These are phyloP conservation scores for Blastomyces emzantsi DNA, from an alignment of 2,329 filamentous ascomycete genomes.

Conservation along the genomic window DNA sequence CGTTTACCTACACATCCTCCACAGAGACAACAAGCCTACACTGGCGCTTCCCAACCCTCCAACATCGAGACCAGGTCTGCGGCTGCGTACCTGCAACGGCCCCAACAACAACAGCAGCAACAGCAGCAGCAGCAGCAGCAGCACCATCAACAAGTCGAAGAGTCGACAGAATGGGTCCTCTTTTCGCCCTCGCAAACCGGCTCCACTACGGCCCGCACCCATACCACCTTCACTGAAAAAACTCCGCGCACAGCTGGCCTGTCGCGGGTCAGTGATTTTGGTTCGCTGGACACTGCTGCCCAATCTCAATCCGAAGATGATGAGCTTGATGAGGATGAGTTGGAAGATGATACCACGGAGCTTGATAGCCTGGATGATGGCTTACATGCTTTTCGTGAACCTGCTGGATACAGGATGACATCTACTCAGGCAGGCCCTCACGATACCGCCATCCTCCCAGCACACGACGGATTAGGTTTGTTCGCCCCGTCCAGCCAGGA, in stretches of 20 bases:
- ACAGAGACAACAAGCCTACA: slow-evolving; percentile 28
- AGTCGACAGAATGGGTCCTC: slow-evolving; percentile 90
- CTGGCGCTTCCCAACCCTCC: slow-evolving; percentile 16
- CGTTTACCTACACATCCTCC: slow-evolving; percentile 31
- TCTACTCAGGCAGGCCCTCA: slow-evolving; percentile 37
- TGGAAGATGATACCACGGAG: slow-evolving; percentile 41
- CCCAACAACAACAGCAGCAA: slow-evolving; percentile 21
- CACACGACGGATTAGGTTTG: slow-evolving; percentile 83
- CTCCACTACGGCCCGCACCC: slow-evolving; percentile 59
- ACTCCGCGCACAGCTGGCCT: slow-evolving; percentile 59
- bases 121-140: slow-evolving; percentile 27
- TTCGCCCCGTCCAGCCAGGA: slow-evolving; percentile 58
- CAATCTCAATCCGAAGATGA: slow-evolving; percentile 39
- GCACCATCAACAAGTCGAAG: slow-evolving; percentile 45
- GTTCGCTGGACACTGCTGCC: slow-evolving; percentile 53
- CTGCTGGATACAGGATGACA: slow-evolving; percentile 22
- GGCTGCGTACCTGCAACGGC: not conserved
- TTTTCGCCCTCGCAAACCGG: slow-evolving; percentile 58
- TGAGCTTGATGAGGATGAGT: slow-evolving; percentile 42
- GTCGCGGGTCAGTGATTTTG: slow-evolving; percentile 70
- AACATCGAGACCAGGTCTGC: slow-evolving; percentile 22
- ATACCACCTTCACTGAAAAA: slow-evolving; percentile 55
- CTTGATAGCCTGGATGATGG: slow-evolving; percentile 91
- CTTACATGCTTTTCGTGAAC: slow-evolving; percentile 73
- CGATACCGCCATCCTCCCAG: slow-evolving; percentile 65